Conservation (phyloP, 2,329 filamentous ascomycete genomes). For the Pseudogymnoascus sp. region DNA sequence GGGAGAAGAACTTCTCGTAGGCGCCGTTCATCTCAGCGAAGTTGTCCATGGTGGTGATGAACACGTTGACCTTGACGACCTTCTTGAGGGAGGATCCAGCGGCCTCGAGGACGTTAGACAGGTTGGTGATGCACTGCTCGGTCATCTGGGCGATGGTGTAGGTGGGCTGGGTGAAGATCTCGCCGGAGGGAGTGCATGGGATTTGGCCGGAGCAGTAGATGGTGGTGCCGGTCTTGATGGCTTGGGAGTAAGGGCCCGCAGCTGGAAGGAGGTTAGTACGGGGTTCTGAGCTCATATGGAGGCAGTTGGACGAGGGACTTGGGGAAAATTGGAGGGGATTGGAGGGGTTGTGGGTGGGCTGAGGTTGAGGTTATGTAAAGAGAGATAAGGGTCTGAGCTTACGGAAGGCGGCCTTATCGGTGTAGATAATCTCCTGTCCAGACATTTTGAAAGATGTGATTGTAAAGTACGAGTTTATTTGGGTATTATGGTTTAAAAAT, state of each 20-base stretch:
- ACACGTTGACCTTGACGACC: slow-evolving; percentile 90
- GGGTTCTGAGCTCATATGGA: neutral
- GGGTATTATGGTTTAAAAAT: neutral
- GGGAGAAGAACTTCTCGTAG: slow-evolving; percentile 75
- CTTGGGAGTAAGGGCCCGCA: slow-evolving; percentile 45
- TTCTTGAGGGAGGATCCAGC: slow-evolving; percentile 71
- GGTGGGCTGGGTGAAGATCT: slow-evolving; percentile 37
- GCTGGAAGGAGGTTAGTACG: slow-evolving; percentile 7
- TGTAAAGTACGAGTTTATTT: neutral
- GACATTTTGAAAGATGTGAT: slow-evolving; percentile 22
- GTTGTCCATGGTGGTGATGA: slow-evolving; percentile 82
- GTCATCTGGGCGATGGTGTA: slow-evolving; percentile 61
- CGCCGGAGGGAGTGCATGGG: slow-evolving; percentile 25
- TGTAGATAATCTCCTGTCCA: slow-evolving; percentile 27
- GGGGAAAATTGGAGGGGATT: neutral
- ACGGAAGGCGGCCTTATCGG: slow-evolving; percentile 30
- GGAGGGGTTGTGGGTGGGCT: slow-evolving; percentile 11
- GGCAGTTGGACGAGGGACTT: neutral
- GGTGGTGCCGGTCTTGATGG: slow-evolving; percentile 50
- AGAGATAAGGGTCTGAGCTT: slow-evolving; percentile 15
- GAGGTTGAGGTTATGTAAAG: neutral
- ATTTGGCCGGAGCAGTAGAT: slow-evolving; percentile 59
- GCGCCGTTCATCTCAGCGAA: slow-evolving; percentile 81
- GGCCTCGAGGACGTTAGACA: slow-evolving; percentile 76
- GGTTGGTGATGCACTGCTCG: slow-evolving; percentile 64